Percentiles rank a stretch among this genome's conserved stretches.
Evolutionary conservation across 306 rosid species (phyloP).

Genomic region (Malus sieversii): DNA sequence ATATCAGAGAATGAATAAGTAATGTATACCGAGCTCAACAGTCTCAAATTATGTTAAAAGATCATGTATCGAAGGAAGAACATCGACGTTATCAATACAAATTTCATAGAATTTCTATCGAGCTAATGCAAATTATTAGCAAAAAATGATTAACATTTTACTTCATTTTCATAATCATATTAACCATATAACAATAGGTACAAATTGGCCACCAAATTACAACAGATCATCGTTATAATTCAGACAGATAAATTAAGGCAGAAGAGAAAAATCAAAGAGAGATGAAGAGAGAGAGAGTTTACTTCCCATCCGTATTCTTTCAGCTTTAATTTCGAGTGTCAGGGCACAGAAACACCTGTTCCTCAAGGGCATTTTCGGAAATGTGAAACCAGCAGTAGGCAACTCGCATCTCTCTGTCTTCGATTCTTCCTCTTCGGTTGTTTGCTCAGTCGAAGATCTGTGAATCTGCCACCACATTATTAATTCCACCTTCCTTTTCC

Average conservation of each 20-base stretch:
- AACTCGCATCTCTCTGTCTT: neutral
- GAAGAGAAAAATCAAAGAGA: neutral
- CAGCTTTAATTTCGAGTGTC: neutral
- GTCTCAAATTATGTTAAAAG: neutral
- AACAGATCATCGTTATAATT: neutral
- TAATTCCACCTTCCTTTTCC: slow-evolving; percentile 7
- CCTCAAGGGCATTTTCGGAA: slow-evolving; percentile 21
- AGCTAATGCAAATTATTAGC: neutral
- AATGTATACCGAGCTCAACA: neutral
- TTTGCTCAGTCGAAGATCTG: slow-evolving; percentile 46
- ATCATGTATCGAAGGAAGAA: neutral
- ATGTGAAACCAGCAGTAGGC: neutral
- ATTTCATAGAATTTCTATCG: too few species aligned
- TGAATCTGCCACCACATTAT: slow-evolving; percentile 46
- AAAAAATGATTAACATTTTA: neutral
- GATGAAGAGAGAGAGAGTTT: neutral
- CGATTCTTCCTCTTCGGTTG: neutral
- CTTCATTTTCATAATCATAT: neutral
- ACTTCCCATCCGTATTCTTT: slow-evolving; percentile 4
- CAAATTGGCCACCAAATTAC: slow-evolving; percentile 19
- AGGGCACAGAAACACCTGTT: neutral
- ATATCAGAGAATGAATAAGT: too few species aligned
- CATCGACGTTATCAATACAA: too few species aligned
- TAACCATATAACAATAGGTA: slow-evolving; percentile 1
- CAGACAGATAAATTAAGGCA: neutral